phyloP scores from a whole-genome alignment of 148 eudicot species.

The Rhododendron simsii region DNA sequence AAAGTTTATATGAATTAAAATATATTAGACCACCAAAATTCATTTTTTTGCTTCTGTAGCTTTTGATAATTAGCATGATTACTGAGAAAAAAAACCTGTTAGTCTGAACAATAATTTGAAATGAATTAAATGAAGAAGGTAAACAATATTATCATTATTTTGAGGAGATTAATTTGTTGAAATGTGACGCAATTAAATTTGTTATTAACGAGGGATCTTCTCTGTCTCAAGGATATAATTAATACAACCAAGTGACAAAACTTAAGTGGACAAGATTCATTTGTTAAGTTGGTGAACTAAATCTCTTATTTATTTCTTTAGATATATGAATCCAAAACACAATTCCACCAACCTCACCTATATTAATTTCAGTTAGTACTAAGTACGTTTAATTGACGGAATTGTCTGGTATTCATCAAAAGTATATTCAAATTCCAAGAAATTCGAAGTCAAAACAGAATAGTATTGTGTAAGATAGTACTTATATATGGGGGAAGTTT shows the following conservation, averaged over 20 bases:
- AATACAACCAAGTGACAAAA: background rate
- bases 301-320: background rate
- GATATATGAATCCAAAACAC: background rate
- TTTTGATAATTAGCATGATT: no score
- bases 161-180: no score
- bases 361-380: background rate
- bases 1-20: no score
- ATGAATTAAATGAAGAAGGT: no score
- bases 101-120: no score
- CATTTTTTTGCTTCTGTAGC: no score
- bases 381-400: background rate
- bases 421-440: background rate
- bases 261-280: background rate
- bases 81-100: no score
- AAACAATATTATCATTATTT: no score
- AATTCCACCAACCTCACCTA: background rate
- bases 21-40: no score
- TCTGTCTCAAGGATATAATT: background rate
- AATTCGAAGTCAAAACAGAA: no score
- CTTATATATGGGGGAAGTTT: no score
- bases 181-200: background rate
- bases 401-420: background rate
- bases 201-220: background rate
- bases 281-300: background rate
- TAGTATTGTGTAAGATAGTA: no score